Evolutionary conservation across 768 basidiomycete species (phyloP).

Genomic region (Erythrobasidium yunnanense): DNA sequence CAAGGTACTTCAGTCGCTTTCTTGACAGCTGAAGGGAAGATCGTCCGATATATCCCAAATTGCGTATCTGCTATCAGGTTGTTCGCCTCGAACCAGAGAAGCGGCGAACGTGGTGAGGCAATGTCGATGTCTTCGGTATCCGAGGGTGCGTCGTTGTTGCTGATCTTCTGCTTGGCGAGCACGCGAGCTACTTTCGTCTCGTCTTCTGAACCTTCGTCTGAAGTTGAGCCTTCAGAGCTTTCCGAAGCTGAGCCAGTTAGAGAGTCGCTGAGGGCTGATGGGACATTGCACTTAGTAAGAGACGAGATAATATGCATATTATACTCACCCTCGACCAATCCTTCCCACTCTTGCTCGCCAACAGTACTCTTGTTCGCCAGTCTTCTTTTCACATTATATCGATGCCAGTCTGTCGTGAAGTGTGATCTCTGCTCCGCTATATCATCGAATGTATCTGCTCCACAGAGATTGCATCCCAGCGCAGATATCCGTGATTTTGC

Average conservation of each 20-base stretch:
- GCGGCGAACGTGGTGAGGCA: conserved; percentile 53
- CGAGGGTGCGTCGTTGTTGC: conserved; percentile 36
- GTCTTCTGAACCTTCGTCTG: conserved; percentile 34
- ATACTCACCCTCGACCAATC: conserved; percentile 65
- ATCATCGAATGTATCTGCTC: conserved; percentile 48
- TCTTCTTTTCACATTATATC: conserved; percentile 80
- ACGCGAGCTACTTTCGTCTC: conserved; percentile 58
- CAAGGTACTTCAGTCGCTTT: conserved; percentile 43
- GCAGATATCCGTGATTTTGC: conserved; percentile 26
- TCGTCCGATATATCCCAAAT: conserved; percentile 68
- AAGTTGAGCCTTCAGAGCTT: too few relatives aligned
- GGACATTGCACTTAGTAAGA: neutral
- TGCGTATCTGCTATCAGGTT: conserved; percentile 59
- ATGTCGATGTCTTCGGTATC: conserved; percentile 39
- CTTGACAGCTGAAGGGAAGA: conserved; percentile 51
- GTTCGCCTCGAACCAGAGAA: conserved; percentile 83
- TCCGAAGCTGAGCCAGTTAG: conserved; percentile 24
- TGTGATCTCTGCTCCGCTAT: conserved; percentile 74
- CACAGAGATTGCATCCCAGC: conserved; percentile 33
- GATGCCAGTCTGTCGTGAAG: conserved; percentile 93
- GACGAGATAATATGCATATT: neutral
- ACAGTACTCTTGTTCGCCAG: conserved; percentile 53
- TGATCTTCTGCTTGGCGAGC: conserved; percentile 52
- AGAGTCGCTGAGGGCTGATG: conserved; percentile 14
- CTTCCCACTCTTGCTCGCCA: conserved; percentile 59